Evolutionary conservation across 1,139 yeast species (phyloP), one percentile per base, ranked within the genome.

Genomic region (Protomyces inundatus): DNA sequence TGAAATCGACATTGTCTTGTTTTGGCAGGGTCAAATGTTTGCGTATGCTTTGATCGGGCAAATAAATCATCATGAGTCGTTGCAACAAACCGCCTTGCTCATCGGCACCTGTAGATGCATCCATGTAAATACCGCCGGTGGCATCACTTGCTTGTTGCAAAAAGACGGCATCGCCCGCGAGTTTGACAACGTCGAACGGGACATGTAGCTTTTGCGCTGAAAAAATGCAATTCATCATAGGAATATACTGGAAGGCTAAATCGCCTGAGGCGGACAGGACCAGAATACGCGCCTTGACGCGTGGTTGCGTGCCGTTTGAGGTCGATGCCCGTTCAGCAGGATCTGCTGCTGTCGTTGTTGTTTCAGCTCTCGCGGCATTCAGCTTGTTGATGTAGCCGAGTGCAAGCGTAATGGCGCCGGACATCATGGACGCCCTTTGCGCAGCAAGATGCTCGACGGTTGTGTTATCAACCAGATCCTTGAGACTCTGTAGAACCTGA

Each of bases 121-220:
- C 86, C 69, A 91, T 79, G 72, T 91, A 95, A 0, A 90, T 85
- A 3, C 99, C 99, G 68, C 86, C 84, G 0, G 98, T 93, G 12
- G 97, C 93, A 76, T 95, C 98, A 0, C 96, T 83, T 0, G 98
- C 97, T 73, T 95, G 98, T 72, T 95, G 98, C 65, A 95, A 76
- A 71, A 90, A 91, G 0, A 95, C 88, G 1, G 96, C 86, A 68
- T 85, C 82, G 14, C 79, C 78, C 1, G 93, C 93, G 56, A 95
- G 77, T 72, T 91, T 90, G 66, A 95, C 91, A 23, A 91, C 90
- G 74, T 95, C 98, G 14, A 93, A 85, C 1, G 97, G 88, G 10
- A 93, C 84, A 71, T 86, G 86, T 86, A 88, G 83, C 74, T 90
- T 90, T 70, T 93, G 97, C 0, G 98, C 97, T 0, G 98, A 95